phyloP scores from a whole-genome alignment of 2,329 filamentous ascomycete species.

The Nigrospora oryzae region DNA sequence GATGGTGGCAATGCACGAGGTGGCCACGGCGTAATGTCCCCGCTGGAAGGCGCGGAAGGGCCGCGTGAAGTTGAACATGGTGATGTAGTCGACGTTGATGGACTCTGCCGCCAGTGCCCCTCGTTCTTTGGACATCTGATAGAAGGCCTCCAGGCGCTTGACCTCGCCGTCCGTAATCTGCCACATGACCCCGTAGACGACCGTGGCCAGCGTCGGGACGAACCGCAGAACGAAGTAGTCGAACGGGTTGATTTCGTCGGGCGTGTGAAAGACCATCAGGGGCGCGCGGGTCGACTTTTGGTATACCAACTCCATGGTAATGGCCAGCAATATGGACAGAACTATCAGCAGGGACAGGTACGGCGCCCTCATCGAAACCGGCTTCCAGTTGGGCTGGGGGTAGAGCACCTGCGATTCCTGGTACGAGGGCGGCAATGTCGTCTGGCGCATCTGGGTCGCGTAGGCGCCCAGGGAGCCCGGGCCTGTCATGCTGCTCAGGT shows the following conservation, averaged over 20 bases:
- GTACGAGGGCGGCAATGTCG: slow-evolving; percentile 26
- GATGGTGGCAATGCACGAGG: slow-evolving; percentile 56
- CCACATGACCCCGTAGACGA: slow-evolving; percentile 57
- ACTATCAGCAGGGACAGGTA: slow-evolving; percentile 47
- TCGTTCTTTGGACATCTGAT: slow-evolving; percentile 52
- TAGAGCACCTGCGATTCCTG: slow-evolving; percentile 45
- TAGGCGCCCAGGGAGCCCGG: slow-evolving; percentile 18
- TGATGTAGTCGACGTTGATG: slow-evolving; percentile 68
- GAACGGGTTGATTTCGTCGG: slow-evolving; percentile 38
- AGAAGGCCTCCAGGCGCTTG: slow-evolving; percentile 57
- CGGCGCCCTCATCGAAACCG: slow-evolving; percentile 54
- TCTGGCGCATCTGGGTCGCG: slow-evolving; percentile 23
- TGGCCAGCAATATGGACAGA: slow-evolving; percentile 43
- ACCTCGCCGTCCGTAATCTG: slow-evolving; percentile 60
- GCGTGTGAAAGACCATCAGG: slow-evolving; percentile 39
- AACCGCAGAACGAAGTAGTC: slow-evolving; percentile 58
- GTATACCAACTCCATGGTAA: slow-evolving; percentile 45
- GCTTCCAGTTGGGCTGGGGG: slow-evolving; percentile 59
- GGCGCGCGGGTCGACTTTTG: slow-evolving; percentile 35
- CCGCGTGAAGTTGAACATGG: slow-evolving; percentile 56
- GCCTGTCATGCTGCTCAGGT: slow-evolving; percentile 43
- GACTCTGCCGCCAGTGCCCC: slow-evolving; percentile 57
- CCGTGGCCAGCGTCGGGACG: slow-evolving; percentile 50
- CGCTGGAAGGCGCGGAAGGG: slow-evolving; percentile 54
- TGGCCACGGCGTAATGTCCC: slow-evolving; percentile 59